These are phyloP conservation scores for Calocera cornea DNA, from an alignment of 768 basidiomycete genomes.

Conservation along the genomic window DNA sequence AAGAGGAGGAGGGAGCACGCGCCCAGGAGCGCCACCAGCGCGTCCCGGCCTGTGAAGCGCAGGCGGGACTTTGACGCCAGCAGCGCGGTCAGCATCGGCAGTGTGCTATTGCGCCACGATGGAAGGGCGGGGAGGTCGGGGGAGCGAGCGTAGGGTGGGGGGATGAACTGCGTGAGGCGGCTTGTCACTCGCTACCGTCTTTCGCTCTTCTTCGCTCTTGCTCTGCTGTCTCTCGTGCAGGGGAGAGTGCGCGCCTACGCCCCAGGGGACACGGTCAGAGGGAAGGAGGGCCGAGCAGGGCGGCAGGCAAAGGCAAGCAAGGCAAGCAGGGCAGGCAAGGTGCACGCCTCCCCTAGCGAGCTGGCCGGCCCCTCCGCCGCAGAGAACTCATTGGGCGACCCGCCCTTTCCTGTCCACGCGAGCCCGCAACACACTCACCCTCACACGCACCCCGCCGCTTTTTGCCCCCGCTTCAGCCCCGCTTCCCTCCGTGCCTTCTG, in stretches of 20 bases:
- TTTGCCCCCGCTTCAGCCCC: neutral
- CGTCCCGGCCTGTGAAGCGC: neutral
- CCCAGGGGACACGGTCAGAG: neutral
- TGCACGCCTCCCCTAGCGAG: too few species aligned
- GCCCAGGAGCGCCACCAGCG: neutral
- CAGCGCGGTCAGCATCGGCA: neutral
- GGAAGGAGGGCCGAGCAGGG: too few species aligned
- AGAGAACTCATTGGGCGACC: too few species aligned
- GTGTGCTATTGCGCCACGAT: neutral
- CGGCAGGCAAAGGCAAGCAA: too few species aligned
- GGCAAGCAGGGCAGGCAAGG: too few species aligned
- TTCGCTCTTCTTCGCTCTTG: neutral
- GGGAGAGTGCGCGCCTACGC: neutral
- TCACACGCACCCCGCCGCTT: neutral
- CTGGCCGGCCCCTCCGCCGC: too few species aligned
- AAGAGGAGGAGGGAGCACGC: neutral
- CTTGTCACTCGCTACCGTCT: neutral
- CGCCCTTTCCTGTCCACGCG: neutral
- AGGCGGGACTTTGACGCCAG: neutral
- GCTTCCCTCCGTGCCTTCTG: neutral
- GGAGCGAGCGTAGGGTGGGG: neutral
- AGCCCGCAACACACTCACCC: neutral
- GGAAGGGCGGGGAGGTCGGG: neutral
- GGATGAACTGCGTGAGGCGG: neutral
- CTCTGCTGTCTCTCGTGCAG: neutral